Base-by-base conservation (phyloP, 768 basidiomycete genomes). In the Rossbeevera mucosa region DNA sequence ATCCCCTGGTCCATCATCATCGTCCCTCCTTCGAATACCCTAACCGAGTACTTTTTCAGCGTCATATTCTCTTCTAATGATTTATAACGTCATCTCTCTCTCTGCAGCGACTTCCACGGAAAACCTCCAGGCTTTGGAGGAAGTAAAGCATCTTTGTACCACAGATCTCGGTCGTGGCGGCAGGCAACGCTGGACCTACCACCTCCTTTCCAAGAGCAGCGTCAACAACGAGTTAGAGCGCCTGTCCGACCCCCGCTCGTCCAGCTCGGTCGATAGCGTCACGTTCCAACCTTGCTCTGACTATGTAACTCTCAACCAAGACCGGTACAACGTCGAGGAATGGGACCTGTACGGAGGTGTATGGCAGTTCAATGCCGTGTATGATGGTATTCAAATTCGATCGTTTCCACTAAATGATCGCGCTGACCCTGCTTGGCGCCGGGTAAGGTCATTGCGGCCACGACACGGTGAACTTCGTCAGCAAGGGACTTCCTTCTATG, bases 81-180 rank as follows among this genome's bases (percentile, higher is more conserved):
- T 59, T 54, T 66, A 68, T 62, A 62, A 57, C 57, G 65, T 76
- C 55, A 70, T 81, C 50, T 65, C 72, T 38, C 71, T 81, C 48
- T 64, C 72, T 43, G 68, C 74, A 8, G 77, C 79, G 14, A 75
- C 71, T 16, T 72, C 76, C 42, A 64, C 71, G 5, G 80, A 82
- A 48, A 71, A 77, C 53, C 71, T 75, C 26, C 73, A 72, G 40
- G 79, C 80, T 7, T 64, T 82, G 51, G 71, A 76, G 33, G 80
- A 82, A 59, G 80, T 81, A 47, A 76, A 73, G 57, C 64, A 80
- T 58, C 80, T 81, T 57, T 70, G 67, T 14, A 70, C 67, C 18
- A 82, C 80, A 6, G 79, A 82, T 63, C 75, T 82, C 60, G 80
- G 80, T 56, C 73, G 72, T 42, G 72, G 76, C 7, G 80, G 78